Conservation (phyloP, 495 filamentous ascomycete genomes). For the Aspergillus sclerotiicarbonarius region DNA sequence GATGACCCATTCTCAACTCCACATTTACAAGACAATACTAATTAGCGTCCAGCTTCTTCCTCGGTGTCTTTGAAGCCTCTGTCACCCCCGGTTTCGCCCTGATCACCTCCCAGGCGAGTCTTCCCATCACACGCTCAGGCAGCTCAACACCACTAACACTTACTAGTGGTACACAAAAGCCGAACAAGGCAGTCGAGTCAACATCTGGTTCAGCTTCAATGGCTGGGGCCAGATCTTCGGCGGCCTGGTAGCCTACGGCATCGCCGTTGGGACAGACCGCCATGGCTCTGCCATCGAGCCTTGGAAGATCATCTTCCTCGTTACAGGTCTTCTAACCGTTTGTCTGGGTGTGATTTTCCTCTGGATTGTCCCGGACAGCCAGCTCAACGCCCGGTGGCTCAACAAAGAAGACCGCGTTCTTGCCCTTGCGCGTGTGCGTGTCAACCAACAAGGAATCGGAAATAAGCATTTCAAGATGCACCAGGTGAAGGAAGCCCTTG, state of each 20-base stretch:
- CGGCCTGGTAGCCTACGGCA: conserved; percentile 62
- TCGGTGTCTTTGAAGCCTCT: conserved; percentile 60
- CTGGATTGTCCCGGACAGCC: conserved; percentile 66
- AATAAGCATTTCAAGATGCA: conserved; percentile 67
- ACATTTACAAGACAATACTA: background rate
- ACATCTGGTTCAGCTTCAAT: conserved; percentile 65
- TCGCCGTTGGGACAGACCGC: conserved; percentile 54
- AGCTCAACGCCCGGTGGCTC: conserved; percentile 66
- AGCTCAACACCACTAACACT: background rate
- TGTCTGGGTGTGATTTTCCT: conserved; percentile 58
- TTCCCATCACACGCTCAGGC: background rate
- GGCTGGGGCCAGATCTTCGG: conserved; percentile 61
- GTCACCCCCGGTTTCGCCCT: conserved; percentile 64
- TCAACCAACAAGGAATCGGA: conserved; percentile 67
- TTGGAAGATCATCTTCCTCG: conserved; percentile 70
- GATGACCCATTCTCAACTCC: background rate
- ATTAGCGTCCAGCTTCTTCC: conserved; percentile 39
- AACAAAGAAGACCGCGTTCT: conserved; percentile 59
- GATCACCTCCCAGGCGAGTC: conserved; percentile 52
- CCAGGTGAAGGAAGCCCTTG: conserved; percentile 58
- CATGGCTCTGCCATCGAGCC: conserved; percentile 55
- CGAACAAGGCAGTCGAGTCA: conserved; percentile 57
- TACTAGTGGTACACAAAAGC: conserved; percentile 58
- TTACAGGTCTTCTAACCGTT: conserved; percentile 61
- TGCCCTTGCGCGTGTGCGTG: conserved; percentile 58